phyloP scores from a whole-genome alignment of 306 rosid genomes.

The Castanea mollissima region DNA sequence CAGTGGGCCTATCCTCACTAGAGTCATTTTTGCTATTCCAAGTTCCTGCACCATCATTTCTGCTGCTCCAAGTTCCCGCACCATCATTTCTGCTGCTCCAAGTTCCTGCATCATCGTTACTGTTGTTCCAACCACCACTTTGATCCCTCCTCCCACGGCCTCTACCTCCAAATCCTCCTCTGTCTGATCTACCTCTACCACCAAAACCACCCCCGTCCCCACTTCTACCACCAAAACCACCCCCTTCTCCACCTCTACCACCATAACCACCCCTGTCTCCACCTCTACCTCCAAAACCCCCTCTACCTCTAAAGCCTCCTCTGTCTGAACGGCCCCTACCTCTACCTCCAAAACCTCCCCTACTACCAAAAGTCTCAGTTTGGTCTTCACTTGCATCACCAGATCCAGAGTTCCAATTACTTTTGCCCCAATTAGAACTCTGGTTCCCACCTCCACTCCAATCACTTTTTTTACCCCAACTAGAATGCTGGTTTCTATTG shows the following conservation, averaged over 20 bases:
- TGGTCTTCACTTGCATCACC: conserved; percentile 31
- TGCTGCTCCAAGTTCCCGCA: conserved; percentile 33
- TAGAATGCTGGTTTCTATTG: conserved; percentile 20
- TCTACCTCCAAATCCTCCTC: conserved; percentile 54
- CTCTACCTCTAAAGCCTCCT: conserved; percentile 60
- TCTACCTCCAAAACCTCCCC: conserved; percentile 34
- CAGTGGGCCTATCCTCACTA: conserved; percentile 37
- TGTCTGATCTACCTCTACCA: conserved; percentile 46
- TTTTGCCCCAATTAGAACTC: conserved; percentile 20
- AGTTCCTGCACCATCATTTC: conserved; percentile 12
- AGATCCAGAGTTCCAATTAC: conserved; percentile 25
- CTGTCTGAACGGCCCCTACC: conserved; percentile 40
- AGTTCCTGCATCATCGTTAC: no score
- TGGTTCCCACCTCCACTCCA: conserved; percentile 22
- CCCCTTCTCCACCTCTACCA: conserved; percentile 46
- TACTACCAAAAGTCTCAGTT: conserved; percentile 17
- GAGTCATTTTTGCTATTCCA: conserved; percentile 43
- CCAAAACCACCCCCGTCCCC: neutral
- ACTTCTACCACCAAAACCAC: conserved; percentile 47
- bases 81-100: no score
- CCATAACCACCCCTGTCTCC: conserved; percentile 28
- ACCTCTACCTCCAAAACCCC: conserved; percentile 35
- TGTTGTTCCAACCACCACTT: conserved; percentile 49
- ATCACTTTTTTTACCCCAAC: conserved; percentile 18
- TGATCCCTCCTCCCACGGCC: conserved; percentile 75